Base-by-base conservation (phyloP, 768 basidiomycete genomes). In the Phylloporus sp. region DNA sequence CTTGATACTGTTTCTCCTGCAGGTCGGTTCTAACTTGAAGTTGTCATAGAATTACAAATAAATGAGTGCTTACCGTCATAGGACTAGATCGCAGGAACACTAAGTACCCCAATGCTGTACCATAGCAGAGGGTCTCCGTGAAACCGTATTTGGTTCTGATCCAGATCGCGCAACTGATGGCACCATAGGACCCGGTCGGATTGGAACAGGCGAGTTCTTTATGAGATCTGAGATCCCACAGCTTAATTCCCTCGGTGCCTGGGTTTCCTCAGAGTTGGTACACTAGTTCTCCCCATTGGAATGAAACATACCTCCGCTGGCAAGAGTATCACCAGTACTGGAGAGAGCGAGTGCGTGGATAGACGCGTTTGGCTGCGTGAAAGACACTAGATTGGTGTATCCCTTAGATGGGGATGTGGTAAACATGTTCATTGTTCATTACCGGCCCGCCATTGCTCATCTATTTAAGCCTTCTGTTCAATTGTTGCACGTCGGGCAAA, bases 41-140 rank as follows among this genome's bases (percentile, higher is more conserved):
- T 22, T 15, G 14, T 13, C 14, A 13, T 7, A 28, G 8, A 8
- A 29, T 15, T 9, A 31, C 4, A 3, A 9, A 27, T 14, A 2
- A n/a, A 5, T 23, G 15, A 24, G 15, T 6, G 44, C 53, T 55
- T 33, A 37, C 53, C 37, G 35, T 38, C 7, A 33, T 18, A 7
- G 44, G 50, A 26, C 35, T 49, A 0, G 33, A 21, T 1, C 29
- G n/a, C 32, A 55, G 11, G n/a, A 52, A 53, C 9, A 53, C 38
- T 0, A 55, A 13, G 13, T 53, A 54, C 0, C 54, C 54, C 1
- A 50, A 8, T 6, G 33, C 35, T 1, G 35, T 56, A 1, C 52
- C 48, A 18, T 56, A 56, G 26, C 48, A 54, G 10, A 55, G 33
- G 9, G 27, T 54, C 24, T 55, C 44, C 0, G 21, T 20, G 5